These are phyloP conservation scores for Aspergillus ostianus DNA, from an alignment of 495 filamentous ascomycete genomes.

Conservation along the genomic window DNA sequence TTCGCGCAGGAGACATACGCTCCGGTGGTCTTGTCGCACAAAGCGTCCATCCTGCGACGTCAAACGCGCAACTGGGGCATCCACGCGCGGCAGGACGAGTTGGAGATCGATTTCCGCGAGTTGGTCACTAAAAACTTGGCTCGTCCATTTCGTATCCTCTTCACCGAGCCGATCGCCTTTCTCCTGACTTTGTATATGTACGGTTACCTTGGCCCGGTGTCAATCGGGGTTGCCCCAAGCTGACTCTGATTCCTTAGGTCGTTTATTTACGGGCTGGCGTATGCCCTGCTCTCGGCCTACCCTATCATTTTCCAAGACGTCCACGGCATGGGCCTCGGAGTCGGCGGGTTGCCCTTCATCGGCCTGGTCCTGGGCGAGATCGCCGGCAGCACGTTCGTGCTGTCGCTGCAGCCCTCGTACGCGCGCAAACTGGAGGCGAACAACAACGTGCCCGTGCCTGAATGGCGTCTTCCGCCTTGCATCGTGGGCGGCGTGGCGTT, in stretches of 20 bases:
- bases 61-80: constrained; percentile 46
- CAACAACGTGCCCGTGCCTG: constrained; percentile 25
- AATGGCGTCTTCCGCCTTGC: constrained; percentile 39
- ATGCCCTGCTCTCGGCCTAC: constrained; percentile 32
- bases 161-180: constrained; percentile 45
- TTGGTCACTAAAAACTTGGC: constrained; percentile 39
- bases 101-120: constrained; percentile 37
- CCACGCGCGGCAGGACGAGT: constrained; percentile 47
- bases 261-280: constrained; percentile 40
- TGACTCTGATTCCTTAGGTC: constrained; percentile 8
- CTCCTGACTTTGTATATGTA: constrained; percentile 38
- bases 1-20: constrained; percentile 39
- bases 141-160: constrained; percentile 41
- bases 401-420: not conserved
- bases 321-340: constrained; percentile 28
- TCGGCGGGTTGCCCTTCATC: constrained; percentile 31
- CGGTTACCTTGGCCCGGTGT: not conserved
- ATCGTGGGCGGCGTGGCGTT: constrained; percentile 48
- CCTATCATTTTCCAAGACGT: constrained; percentile 32
- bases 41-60: constrained; percentile 38
- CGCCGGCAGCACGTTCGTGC: constrained; percentile 18
- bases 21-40: constrained; percentile 34
- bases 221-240: not conserved
- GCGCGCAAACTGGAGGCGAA: constrained; percentile 24
- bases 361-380: constrained; percentile 32